Percentiles rank a stretch among this genome's conserved stretches.
Evolutionary conservation across 176 grass and related monocot genomes (phyloP).

Genomic region (Avena insularis): DNA sequence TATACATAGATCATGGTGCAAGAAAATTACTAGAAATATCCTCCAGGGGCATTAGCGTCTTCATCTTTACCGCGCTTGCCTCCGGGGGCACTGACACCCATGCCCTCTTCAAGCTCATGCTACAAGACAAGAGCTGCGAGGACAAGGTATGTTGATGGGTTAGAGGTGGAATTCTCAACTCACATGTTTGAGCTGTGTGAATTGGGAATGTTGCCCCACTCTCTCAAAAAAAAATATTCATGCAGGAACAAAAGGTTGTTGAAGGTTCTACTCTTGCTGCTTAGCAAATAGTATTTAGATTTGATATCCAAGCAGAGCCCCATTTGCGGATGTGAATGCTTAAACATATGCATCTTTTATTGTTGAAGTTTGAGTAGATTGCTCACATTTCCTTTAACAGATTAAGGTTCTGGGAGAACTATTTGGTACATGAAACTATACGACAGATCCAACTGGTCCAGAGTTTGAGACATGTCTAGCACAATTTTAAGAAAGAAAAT

Average conservation of each 20-base stretch:
- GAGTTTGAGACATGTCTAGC: not conserved
- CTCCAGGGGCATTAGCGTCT: no score
- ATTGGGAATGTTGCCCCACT: not conserved
- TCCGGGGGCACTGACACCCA: no score
- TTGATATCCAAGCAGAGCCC: not conserved
- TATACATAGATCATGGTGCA: no score
- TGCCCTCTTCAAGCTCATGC: no score
- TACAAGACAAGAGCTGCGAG: no score
- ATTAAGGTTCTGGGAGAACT: not conserved
- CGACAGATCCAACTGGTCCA: not conserved
- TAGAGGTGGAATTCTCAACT: constrained; percentile 3
- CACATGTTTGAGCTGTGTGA: not conserved
- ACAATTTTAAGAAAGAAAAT: not conserved
- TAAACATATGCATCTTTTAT: not conserved
- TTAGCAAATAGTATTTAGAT: not conserved
- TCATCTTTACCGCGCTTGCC: no score
- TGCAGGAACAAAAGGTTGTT: not conserved
- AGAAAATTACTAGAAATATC: no score
- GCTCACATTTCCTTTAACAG: not conserved
- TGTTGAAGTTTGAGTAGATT: constrained; percentile 4
- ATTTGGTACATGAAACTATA: constrained; percentile 10
- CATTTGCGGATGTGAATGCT: constrained; percentile 11
- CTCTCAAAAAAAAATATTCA: not conserved
- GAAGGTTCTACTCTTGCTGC: constrained; percentile 14
- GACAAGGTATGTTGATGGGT: no score